Percentiles rank a stretch among this genome's conserved stretches.
Conservation (phyloP, 805 yeast genomes). For the Saccharomycopsis olivae region DNA sequence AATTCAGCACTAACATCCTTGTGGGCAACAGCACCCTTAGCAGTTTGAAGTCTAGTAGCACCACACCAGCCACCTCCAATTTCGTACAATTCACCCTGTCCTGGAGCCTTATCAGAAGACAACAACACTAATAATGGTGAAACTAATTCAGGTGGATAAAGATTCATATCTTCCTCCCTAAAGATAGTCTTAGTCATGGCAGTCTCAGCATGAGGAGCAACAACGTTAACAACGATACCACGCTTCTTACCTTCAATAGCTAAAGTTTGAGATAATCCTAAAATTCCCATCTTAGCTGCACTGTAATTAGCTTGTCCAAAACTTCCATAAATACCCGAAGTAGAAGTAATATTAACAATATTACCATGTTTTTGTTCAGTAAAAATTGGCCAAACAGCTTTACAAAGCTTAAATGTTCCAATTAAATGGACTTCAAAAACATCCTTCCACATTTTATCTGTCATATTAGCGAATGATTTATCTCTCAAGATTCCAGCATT, state of each 20-base stretch:
- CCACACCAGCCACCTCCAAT: slow-evolving; percentile 97
- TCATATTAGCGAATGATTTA: slow-evolving; percentile 75
- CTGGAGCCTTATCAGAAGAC: slow-evolving; percentile 62
- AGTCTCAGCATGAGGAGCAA: slow-evolving; percentile 98
- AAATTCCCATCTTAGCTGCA: slow-evolving; percentile 82
- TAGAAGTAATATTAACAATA: slow-evolving; percentile 82
- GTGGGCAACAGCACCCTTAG: slow-evolving; percentile 63
- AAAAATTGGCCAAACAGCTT: slow-evolving; percentile 90
- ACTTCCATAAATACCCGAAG: slow-evolving; percentile 95
- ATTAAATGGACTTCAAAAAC: slow-evolving; percentile 73
- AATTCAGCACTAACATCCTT: slow-evolving; percentile 55
- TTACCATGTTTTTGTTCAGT: slow-evolving; percentile 68
- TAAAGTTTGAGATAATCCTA: slow-evolving; percentile 75
- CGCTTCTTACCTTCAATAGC: slow-evolving; percentile 84
- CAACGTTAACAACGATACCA: slow-evolving; percentile 65
- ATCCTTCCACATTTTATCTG: slow-evolving; percentile 71
- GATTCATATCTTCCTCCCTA: slow-evolving; percentile 67
- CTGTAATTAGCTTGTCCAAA: slow-evolving; percentile 97
- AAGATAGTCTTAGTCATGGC: slow-evolving; percentile 91
- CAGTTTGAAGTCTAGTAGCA: slow-evolving; percentile 89
- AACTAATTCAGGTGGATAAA: slow-evolving; percentile 78
- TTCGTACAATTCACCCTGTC: slow-evolving; percentile 78
- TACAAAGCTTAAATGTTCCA: slow-evolving; percentile 73
- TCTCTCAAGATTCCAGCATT: slow-evolving; percentile 95
- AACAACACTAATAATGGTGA: slow-evolving; percentile 82